These are phyloP conservation scores for Trichoderma atroviride DNA, from an alignment of 2,329 filamentous ascomycete species.

Conservation along the genomic window DNA sequence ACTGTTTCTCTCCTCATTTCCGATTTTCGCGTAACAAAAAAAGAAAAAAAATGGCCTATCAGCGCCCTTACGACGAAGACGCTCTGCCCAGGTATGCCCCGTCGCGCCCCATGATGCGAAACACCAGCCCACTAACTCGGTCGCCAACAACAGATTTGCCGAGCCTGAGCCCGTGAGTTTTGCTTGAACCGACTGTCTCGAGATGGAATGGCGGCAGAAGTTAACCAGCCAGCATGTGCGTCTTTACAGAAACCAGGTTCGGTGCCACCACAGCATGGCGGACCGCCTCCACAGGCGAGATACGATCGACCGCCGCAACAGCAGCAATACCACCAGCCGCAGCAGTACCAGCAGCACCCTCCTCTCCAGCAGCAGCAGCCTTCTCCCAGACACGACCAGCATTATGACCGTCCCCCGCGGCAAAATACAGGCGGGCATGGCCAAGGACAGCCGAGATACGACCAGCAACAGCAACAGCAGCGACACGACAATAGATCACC, in stretches of 20 bases:
- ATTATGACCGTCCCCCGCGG: slow-evolving; percentile 22
- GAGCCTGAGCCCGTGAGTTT: slow-evolving; percentile 69
- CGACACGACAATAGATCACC: slow-evolving; percentile 53
- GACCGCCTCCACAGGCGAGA: slow-evolving; percentile 32
- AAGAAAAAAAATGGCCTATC: slow-evolving; percentile 90
- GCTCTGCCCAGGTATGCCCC: slow-evolving; percentile 80
- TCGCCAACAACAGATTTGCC: slow-evolving; percentile 60
- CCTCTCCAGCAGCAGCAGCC: not conserved
- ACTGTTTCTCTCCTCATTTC: not conserved
- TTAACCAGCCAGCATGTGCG: slow-evolving; percentile 3
- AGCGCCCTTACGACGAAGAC: slow-evolving; percentile 89
- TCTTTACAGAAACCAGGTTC: slow-evolving; percentile 43
- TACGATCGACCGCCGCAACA: slow-evolving; percentile 29
- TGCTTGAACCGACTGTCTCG: slow-evolving; percentile 22
- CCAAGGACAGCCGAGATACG: slow-evolving; percentile 25
- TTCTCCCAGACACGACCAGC: slow-evolving; percentile 5
- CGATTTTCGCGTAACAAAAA: slow-evolving; percentile 20
- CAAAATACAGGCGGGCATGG: slow-evolving; percentile 11
- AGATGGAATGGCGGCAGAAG: not conserved
- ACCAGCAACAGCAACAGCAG: slow-evolving; percentile 31
- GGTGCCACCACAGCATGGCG: slow-evolving; percentile 31
- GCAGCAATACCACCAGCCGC: slow-evolving; percentile 12
- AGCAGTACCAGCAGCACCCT: not conserved
- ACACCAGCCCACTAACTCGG: slow-evolving; percentile 1
- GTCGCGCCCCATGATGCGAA: not conserved